Base-by-base conservation (phyloP, 306 rosid species). In the Pyrus bretschneideri region DNA sequence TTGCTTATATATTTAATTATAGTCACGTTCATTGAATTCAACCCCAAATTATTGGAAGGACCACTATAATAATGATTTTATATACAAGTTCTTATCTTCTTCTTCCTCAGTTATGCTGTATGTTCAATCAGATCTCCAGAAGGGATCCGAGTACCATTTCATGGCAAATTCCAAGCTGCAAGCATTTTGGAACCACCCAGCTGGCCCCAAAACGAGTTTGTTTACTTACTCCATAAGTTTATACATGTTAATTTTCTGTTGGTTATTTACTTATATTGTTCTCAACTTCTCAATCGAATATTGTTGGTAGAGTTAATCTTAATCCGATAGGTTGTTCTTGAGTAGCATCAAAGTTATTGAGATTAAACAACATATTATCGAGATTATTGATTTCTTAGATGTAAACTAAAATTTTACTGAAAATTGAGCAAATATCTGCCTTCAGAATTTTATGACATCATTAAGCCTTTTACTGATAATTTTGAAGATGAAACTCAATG, bases 111-210 rank as follows among this genome's bases (percentile, higher is more conserved):
- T 17, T 31, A 9, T 64, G 3, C 69, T 18, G 4, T 31, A 11
- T 18, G 8, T 9, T 10, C 27, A 65, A 23, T 21, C 49, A 19
- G 33, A 65, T 21, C 3, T 9, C 14, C 23, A 65, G 25, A 31
- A 65, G 25, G 45, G 15, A 9, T 0, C 45, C 3, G 69, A 17
- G 70, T 65, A 22, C 13, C 14, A 15, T 35, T 72, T 29, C 69
- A 73, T 73, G 77, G 69, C 59, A 42, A 60, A 59, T 44, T 44
- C 77, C 21, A 73, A 73, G 77, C 44, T 73, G 40, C 44, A 19
- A 40, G 77, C 77, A 13, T 15, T 73, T 49, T 73, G 77, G 77
- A 73, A 60, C 77, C 69, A 73, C 77, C 77, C 77, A 3, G 69
- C 77, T 25, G 78, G 78, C 29, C 70, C 78, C 1, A 74, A 74